Evolutionary conservation across 2,329 filamentous ascomycete genomes (phyloP), one percentile per base, ranked within the genome.

Genomic region (Lachnellula suecica): DNA sequence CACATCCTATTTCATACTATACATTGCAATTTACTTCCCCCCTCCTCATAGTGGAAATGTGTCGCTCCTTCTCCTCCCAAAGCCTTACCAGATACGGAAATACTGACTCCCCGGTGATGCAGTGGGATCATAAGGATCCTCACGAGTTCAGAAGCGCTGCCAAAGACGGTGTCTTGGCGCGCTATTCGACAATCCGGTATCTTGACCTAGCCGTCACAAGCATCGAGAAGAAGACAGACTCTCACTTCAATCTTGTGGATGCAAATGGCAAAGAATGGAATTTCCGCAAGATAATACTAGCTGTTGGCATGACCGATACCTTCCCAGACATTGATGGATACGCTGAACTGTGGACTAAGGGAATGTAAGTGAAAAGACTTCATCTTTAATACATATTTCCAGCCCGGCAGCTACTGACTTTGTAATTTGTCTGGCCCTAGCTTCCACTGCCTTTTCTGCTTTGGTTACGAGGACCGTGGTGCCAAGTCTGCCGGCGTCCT

Each of bases 181-280:
- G 69, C 3, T 74, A 74, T 60, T 52, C 64, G 2, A 69, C 62
- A 2, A 59, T 72, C 11, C 63, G 60, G 52, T 69, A 70, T 52
- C n/a, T 65, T 5, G 62, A 64, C 2, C 44, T 58, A 2, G 61
- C 55, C 2, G 44, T 55, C 2, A 61, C 61, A 47, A 59, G 59
- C 11, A 38, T 65, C 3, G 17, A 47, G 15, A 49, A 57, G 20
- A 3, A 37, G 29, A 31, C 49, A 4, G 57, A 61, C 15, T 52
- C 47, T 1, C 47, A 44, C 17, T 76, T 74, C 52, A 63, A 71
- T 49, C 63, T 69, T 9, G 61, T 52, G 3, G 80, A 81, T 51
- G 68, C 62, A 1, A 38, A 68, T 0, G 79, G 76, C 0, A 58
- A 65, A 29, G 23, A 9, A 4, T 48, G 40, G 40, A 27, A 17